These are phyloP conservation scores for Pichia sp. DNA, from an alignment of 1,139 yeast species.

Conservation along the genomic window DNA sequence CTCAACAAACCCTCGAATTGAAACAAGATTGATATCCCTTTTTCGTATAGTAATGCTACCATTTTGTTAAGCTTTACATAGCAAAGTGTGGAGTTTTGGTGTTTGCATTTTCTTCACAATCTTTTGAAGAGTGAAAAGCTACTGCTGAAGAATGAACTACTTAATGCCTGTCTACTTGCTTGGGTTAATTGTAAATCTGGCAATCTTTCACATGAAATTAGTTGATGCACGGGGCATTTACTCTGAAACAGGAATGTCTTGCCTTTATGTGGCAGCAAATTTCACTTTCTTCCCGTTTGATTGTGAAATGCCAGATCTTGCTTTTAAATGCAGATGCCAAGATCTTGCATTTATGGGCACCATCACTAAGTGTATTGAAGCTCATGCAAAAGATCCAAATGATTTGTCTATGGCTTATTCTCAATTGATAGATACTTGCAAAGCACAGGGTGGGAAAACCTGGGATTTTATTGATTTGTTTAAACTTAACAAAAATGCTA, in stretches of 20 bases:
- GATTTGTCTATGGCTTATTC: slow-evolving; percentile 23
- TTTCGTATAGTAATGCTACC: no score
- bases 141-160: no score
- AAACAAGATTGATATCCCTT: no score
- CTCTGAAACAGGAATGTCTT: slow-evolving; percentile 26
- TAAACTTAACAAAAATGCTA: slow-evolving; percentile 21
- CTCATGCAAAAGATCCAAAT: slow-evolving; percentile 19
- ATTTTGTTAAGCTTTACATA: no score
- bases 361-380: slow-evolving; percentile 26
- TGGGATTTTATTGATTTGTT: slow-evolving; percentile 23
- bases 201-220: no score
- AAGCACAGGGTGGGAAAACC: slow-evolving; percentile 22
- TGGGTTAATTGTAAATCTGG: no score
- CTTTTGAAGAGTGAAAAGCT: no score
- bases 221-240: slow-evolving; percentile 17
- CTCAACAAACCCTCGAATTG: no score
- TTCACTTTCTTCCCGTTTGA: slow-evolving; percentile 26
- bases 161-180: no score
- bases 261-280: slow-evolving; percentile 25
- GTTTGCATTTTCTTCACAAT: no score
- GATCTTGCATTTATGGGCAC: slow-evolving; percentile 27
- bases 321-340: slow-evolving; percentile 25
- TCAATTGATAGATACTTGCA: slow-evolving; percentile 25
- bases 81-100: no score
- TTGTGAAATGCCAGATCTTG: slow-evolving; percentile 22